Percentiles rank a stretch among this genome's conserved stretches.
Conservation (phyloP, 2,329 filamentous ascomycete species). For the Kalmusia sp. region DNA sequence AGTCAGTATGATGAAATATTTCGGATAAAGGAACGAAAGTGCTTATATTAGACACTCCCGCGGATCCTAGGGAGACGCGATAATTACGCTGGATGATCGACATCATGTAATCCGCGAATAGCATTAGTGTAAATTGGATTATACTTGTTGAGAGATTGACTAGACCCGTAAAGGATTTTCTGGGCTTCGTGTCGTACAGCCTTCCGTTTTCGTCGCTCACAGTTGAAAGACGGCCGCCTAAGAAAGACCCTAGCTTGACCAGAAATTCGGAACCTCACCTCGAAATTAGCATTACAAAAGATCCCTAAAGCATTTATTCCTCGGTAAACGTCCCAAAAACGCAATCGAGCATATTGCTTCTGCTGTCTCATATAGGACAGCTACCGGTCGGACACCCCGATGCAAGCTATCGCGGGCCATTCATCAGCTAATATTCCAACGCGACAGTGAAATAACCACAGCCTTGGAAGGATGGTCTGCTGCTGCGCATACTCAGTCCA, state of each 20-base stretch:
- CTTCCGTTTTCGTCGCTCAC: not conserved
- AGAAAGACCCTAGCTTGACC: slow-evolving; percentile 5
- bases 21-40: too few relatives aligned
- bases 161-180: too few relatives aligned
- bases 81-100: too few relatives aligned
- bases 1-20: too few relatives aligned
- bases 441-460: not conserved
- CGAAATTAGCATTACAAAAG: not conserved
- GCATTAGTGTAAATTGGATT: too few relatives aligned
- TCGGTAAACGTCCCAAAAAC: not conserved
- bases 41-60: too few relatives aligned
- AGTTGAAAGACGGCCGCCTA: too few relatives aligned
- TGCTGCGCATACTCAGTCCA: not conserved
- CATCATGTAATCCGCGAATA: too few relatives aligned
- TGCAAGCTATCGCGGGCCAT: not conserved
- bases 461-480: not conserved
- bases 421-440: not conserved
- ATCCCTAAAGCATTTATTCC: not conserved
- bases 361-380: not conserved
- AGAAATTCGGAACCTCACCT: not conserved
- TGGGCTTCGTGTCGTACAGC: not conserved
- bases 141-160: too few relatives aligned
- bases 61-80: too few relatives aligned
- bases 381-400: not conserved
- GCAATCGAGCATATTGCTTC: not conserved